Conservation (phyloP, 2,329 filamentous ascomycete species). For the Alternaria arborescens region DNA sequence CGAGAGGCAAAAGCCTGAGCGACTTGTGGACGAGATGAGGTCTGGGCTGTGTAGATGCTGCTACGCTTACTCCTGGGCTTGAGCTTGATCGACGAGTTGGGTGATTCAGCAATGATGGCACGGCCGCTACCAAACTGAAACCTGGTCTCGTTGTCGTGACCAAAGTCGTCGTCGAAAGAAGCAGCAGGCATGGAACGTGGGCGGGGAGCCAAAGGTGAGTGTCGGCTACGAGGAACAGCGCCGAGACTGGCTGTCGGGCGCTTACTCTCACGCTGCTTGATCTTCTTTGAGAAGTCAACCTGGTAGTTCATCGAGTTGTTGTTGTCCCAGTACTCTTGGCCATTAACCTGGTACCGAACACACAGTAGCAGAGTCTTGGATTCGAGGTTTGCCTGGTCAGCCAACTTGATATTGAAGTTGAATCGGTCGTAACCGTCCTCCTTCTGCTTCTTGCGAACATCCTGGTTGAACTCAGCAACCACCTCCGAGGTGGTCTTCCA, state of each 20-base stretch:
- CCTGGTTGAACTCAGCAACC: conserved; percentile 83
- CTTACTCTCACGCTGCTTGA: conserved; percentile 61
- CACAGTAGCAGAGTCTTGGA: conserved; percentile 93
- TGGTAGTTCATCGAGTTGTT: conserved; percentile 89
- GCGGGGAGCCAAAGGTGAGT: conserved; percentile 57
- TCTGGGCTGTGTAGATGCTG: conserved; percentile 68
- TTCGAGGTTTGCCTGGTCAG: conserved; percentile 90
- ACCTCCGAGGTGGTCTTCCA: conserved; percentile 99
- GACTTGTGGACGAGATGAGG: conserved; percentile 56
- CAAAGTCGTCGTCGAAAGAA: conserved; percentile 75
- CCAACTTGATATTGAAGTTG: conserved; percentile 91
- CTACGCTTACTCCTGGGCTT: conserved; percentile 71
- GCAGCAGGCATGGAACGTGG: conserved; percentile 58
- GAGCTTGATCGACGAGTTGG: conserved; percentile 68
- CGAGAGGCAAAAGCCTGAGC: conserved; percentile 86
- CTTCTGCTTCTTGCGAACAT: conserved; percentile 73
- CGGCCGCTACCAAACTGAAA: conserved; percentile 55
- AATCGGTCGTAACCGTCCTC: conserved; percentile 83
- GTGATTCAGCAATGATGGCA: conserved; percentile 66
- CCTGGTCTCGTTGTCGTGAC: conserved; percentile 62
- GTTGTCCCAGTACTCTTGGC: conserved; percentile 94
- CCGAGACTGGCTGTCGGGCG: conserved; percentile 59
- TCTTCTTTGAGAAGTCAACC: conserved; percentile 87
- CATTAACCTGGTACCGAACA: conserved; percentile 84
- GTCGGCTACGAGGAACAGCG: conserved; percentile 59